phyloP scores from a whole-genome alignment of 257 asterid species.

The Phtheirospermum japonicum region DNA sequence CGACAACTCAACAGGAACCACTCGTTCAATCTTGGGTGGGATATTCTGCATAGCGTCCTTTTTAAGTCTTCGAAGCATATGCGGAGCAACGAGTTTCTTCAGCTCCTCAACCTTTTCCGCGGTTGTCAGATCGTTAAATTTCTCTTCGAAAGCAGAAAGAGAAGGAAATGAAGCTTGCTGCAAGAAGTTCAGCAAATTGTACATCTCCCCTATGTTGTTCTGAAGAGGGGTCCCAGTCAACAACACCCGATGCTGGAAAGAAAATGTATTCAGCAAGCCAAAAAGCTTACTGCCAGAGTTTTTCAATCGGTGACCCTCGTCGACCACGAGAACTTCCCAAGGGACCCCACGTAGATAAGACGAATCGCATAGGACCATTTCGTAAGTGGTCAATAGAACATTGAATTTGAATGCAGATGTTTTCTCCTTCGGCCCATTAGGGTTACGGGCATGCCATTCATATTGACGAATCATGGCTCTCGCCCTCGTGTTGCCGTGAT shows the following conservation, averaged over 20 bases:
- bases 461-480: conserved; percentile 80
- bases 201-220: conserved; percentile 98
- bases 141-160: conserved; percentile 83
- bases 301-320: conserved; percentile 98
- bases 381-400: conserved; percentile 91
- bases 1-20: conserved; percentile 97
- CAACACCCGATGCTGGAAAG: conserved; percentile 89
- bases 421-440: conserved; percentile 44
- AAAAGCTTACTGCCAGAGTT: conserved; percentile 86
- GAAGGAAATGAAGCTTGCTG: conserved; percentile 95
- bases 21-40: conserved; percentile 95
- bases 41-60: conserved; percentile 97
- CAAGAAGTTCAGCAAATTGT: conserved; percentile 83
- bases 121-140: conserved; percentile 84
- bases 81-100: conserved; percentile 98
- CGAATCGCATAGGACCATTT: conserved; percentile 92
- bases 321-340: conserved; percentile 99
- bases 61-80: conserved; percentile 94
- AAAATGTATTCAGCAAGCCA: conserved; percentile 77
- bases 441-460: conserved; percentile 83
- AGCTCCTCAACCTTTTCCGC: conserved; percentile 93
- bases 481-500: conserved; percentile 87
- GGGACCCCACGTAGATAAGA: conserved; percentile 82
- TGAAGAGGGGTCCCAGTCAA: conserved; percentile 99
- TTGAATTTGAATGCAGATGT: conserved; percentile 70